A percentile compares a stretch with the other conserved stretches of the same genome.
These are phyloP conservation scores for Pisolithus microcarpus DNA, from an alignment of 768 basidiomycete species.

Conservation along the genomic window DNA sequence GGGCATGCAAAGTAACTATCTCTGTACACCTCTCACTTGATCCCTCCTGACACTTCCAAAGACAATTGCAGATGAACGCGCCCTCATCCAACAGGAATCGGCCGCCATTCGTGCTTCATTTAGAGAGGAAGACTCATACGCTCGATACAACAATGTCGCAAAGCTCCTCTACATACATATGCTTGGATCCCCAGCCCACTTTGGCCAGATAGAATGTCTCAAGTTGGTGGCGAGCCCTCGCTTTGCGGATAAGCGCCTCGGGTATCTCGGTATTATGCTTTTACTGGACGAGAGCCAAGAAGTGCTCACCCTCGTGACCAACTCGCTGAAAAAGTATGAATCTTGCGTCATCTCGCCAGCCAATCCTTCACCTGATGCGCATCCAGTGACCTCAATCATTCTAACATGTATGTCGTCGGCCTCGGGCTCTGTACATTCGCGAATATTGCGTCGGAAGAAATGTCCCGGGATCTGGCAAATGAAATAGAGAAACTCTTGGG, in stretches of 20 bases:
- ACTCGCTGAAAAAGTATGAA: constrained; percentile 92
- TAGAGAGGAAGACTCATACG: constrained; percentile 92
- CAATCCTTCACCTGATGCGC: constrained; percentile 7
- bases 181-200: constrained; percentile 97
- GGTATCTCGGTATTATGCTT: constrained; percentile 97
- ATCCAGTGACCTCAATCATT: constrained; percentile 94
- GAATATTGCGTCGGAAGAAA: constrained; percentile 98
- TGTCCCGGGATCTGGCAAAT: constrained; percentile 96
- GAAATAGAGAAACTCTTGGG: constrained; percentile 97
- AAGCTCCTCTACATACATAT: constrained; percentile 98
- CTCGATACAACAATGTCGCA: constrained; percentile 95
- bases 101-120: constrained; percentile 96
- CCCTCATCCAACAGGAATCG: constrained; percentile 94
- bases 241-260: constrained; percentile 93
- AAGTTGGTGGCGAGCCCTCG: constrained; percentile 92
- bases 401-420: constrained; percentile 98
- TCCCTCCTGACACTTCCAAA: constrained; percentile 29
- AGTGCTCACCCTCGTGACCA: constrained; percentile 93
- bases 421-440: constrained; percentile 97
- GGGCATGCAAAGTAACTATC: constrained; percentile 80
- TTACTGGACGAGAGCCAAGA: constrained; percentile 97
- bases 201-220: constrained; percentile 96
- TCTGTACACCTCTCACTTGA: constrained; percentile 12
- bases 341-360: not conserved
- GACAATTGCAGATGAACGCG: constrained; percentile 98